A percentile compares a stretch with the other conserved stretches of the same genome.
phyloP scores from a whole-genome alignment of 257 asterid genomes.

The Mitragyna speciosa region DNA sequence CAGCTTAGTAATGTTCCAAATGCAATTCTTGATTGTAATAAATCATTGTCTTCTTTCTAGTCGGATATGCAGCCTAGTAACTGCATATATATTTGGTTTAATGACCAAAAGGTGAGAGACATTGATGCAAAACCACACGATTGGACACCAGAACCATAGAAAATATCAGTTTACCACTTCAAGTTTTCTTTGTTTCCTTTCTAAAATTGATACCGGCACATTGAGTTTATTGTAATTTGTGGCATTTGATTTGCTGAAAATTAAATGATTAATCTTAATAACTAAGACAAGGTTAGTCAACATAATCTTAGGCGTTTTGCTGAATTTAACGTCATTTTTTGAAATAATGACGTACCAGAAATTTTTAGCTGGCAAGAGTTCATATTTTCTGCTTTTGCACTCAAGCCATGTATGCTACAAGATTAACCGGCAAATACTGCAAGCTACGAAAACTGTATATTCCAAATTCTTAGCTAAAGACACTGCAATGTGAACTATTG shows the following conservation, averaged over 20 bases:
- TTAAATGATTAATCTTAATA: constrained; percentile 13
- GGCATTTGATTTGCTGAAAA: not conserved
- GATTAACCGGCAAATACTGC: not conserved
- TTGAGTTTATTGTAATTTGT: not conserved
- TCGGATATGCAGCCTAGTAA: not conserved
- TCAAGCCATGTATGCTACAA: not conserved
- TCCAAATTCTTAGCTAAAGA: not conserved
- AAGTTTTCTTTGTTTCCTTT: not conserved
- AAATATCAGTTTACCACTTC: constrained; percentile 23
- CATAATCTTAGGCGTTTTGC: not conserved
- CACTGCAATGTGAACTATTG: no score
- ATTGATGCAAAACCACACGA: constrained; percentile 42
- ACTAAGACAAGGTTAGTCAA: constrained; percentile 17
- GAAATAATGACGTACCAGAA: constrained; percentile 1
- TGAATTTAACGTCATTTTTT: constrained; percentile 12
- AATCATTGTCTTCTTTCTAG: not conserved
- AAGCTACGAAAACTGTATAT: not conserved
- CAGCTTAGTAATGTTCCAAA: no score
- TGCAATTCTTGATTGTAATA: not conserved
- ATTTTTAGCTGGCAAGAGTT: not conserved
- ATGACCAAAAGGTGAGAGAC: constrained; percentile 11
- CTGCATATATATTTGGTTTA: no score
- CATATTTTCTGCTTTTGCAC: not conserved
- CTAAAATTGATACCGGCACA: not conserved
- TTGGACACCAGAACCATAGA: constrained; percentile 23